Conservation (phyloP, 129 eudicot species). For the Mikania micrantha region DNA sequence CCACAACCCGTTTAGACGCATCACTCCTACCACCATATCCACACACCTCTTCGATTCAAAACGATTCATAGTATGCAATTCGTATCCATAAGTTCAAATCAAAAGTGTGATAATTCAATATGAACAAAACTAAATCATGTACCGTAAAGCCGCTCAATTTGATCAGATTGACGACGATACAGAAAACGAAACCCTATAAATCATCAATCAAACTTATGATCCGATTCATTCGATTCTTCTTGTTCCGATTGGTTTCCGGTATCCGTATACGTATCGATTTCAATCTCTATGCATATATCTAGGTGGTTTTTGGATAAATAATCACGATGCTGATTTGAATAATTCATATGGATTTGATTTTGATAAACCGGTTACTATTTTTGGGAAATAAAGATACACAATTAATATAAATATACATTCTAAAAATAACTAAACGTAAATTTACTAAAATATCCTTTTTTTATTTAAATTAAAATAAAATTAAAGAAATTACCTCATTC, state of each 20-base stretch:
- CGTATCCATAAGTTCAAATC: constrained; percentile 12
- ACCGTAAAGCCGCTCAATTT: constrained; percentile 29
- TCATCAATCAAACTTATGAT: background rate
- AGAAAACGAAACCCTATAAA: constrained; percentile 47
- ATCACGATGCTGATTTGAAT: too few relatives aligned
- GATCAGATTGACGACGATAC: constrained; percentile 22
- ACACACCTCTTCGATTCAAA: constrained; percentile 11
- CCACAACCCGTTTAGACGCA: constrained; percentile 21
- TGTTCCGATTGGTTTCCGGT: constrained; percentile 18
- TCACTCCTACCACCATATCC: constrained; percentile 7
- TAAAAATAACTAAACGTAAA: too few relatives aligned
- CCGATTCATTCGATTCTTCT: background rate
- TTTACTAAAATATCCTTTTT: too few relatives aligned
- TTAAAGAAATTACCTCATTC: too few relatives aligned
- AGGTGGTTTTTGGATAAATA: too few relatives aligned
- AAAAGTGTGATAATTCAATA: background rate
- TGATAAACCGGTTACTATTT: too few relatives aligned
- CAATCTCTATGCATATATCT: constrained; percentile 6
- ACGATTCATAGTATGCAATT: constrained; percentile 15
- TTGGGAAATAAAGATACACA: too few relatives aligned
- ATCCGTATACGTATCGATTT: constrained; percentile 4
- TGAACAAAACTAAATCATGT: constrained; percentile 17
- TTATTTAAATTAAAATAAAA: too few relatives aligned
- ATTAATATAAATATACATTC: too few relatives aligned
- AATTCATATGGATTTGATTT: too few relatives aligned